These are phyloP conservation scores for Obba rivulosa DNA, from an alignment of 768 basidiomycete genomes.

Conservation along the genomic window DNA sequence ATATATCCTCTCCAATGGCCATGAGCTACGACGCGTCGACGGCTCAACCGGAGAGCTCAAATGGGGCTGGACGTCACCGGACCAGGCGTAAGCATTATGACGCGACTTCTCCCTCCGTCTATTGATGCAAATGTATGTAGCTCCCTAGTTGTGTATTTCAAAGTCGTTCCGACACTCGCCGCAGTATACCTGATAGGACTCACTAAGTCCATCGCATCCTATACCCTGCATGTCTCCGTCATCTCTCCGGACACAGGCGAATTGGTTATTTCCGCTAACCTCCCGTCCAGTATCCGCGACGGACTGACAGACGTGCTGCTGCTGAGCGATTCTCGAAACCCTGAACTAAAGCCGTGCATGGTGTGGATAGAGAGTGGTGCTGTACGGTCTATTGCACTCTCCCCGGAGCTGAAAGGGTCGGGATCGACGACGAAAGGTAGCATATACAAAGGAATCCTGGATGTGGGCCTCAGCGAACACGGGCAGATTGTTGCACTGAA, in stretches of 20 bases:
- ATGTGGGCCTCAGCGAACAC: conserved; percentile 50
- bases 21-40: conserved; percentile 49
- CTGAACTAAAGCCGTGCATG: conserved; percentile 28
- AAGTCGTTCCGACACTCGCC: conserved; percentile 46
- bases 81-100: conserved; percentile 49
- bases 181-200: conserved; percentile 54
- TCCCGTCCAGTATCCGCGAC: conserved; percentile 46
- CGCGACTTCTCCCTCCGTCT: neutral
- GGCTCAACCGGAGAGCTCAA: conserved; percentile 43
- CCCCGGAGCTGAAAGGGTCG: conserved; percentile 46
- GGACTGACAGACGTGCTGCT: conserved; percentile 32
- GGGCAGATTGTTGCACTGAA: conserved; percentile 60
- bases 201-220: conserved; percentile 38
- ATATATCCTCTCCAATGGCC: conserved; percentile 57
- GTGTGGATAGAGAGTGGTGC: conserved; percentile 51
- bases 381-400: conserved; percentile 46
- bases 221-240: conserved; percentile 63
- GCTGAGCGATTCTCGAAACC: conserved; percentile 21
- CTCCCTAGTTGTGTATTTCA: conserved; percentile 57
- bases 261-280: conserved; percentile 39
- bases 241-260: conserved; percentile 52
- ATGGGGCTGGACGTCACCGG: conserved; percentile 73
- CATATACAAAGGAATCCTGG: conserved; percentile 48
- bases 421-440: conserved; percentile 36
- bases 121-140: conserved; percentile 30